A percentile compares a stretch with the other conserved stretches of the same genome.
Conservation (phyloP, 257 asterid species). For the Solanum chmielewskii region DNA sequence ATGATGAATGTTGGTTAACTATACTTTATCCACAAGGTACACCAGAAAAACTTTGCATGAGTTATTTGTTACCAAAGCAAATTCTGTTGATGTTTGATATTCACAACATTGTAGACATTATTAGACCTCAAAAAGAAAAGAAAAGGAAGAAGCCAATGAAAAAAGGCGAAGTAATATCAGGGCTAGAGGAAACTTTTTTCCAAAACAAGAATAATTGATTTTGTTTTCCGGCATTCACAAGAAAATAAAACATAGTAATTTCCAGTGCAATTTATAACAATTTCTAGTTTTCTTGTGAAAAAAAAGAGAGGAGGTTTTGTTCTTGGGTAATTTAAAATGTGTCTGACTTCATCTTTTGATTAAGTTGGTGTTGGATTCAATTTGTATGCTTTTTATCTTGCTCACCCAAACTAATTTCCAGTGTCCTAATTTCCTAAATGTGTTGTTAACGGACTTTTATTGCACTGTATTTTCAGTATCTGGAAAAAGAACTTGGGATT, state of each 20-base stretch:
- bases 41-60: background rate
- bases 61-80: background rate
- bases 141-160: background rate
- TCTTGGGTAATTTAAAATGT: background rate
- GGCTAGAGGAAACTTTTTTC: background rate
- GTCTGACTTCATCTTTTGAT: background rate
- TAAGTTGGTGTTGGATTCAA: background rate
- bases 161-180: background rate
- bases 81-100: background rate
- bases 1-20: background rate
- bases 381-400: background rate
- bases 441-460: background rate
- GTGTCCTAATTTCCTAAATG: background rate
- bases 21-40: background rate
- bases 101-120: background rate
- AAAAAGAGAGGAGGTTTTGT: background rate
- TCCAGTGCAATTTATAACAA: background rate
- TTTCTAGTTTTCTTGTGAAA: background rate
- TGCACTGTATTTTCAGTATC: slow-evolving; percentile 38
- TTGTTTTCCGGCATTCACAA: background rate
- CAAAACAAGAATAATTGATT: background rate
- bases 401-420: background rate
- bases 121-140: background rate
- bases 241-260: background rate
- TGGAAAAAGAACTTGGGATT: slow-evolving; percentile 83